These are phyloP conservation scores for Pseudocercospora fuligena DNA, from an alignment of 2,329 filamentous ascomycete species.

Conservation along the genomic window DNA sequence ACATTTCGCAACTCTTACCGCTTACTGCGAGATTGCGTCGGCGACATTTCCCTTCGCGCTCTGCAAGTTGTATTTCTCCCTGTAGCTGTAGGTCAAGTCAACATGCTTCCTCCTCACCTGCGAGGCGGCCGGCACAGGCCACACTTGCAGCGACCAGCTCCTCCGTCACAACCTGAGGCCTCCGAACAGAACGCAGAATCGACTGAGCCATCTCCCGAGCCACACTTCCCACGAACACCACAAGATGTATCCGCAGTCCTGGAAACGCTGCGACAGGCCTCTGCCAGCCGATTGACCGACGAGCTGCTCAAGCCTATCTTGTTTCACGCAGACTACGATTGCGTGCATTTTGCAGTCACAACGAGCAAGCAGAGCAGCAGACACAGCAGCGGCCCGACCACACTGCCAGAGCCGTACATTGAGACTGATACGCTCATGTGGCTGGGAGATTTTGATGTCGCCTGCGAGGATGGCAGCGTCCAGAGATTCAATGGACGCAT, in stretches of 20 bases:
- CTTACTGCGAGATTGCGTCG: not conserved
- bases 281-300: constrained; percentile 16
- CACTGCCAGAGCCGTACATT: constrained; percentile 16
- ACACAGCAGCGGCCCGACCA: constrained; percentile 11
- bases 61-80: constrained; percentile 5
- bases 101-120: constrained; percentile 5
- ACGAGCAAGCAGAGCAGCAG: constrained; percentile 6
- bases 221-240: constrained; percentile 13
- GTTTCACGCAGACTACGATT: constrained; percentile 27
- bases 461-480: not conserved
- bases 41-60: not conserved
- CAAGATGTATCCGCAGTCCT: constrained; percentile 17
- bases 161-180: not conserved
- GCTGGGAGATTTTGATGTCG: constrained; percentile 9
- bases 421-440: constrained; percentile 20
- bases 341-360: constrained; percentile 21
- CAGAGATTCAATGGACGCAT: constrained; percentile 13
- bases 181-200: not conserved
- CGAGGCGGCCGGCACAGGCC: not conserved
- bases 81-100: not conserved
- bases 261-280: constrained; percentile 16
- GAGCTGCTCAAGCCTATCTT: constrained; percentile 26
- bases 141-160: not conserved
- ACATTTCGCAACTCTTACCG: not conserved
- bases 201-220: not conserved